phyloP scores from a whole-genome alignment of 2,329 filamentous ascomycete species.

The Clonostachys chloroleuca region DNA sequence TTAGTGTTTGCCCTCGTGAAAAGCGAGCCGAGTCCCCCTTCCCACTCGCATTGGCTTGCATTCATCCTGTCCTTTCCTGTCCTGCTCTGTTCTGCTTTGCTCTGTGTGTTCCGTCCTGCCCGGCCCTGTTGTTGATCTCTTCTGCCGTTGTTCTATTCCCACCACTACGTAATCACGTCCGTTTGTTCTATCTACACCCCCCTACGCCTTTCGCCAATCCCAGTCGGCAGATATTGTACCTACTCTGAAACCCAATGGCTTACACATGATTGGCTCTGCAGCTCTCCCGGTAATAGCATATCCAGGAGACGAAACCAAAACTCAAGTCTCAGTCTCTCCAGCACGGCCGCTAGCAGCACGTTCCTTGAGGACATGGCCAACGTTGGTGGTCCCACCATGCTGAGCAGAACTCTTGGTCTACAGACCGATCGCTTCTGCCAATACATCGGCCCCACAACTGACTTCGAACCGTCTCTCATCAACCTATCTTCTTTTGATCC shows the following conservation, averaged over 20 bases:
- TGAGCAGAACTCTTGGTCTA: slow-evolving; percentile 69
- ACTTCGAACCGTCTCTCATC: slow-evolving; percentile 80
- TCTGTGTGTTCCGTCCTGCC: background rate
- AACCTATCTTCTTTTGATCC: slow-evolving; percentile 77
- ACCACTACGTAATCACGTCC: no score
- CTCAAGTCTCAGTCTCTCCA: slow-evolving; percentile 47
- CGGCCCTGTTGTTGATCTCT: no score
- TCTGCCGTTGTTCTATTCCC: no score
- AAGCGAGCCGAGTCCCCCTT: background rate
- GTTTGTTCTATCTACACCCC: no score
- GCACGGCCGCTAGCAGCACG: slow-evolving; percentile 56
- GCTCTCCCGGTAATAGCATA: slow-evolving; percentile 48
- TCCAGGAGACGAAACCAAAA: slow-evolving; percentile 45
- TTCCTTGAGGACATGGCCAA: slow-evolving; percentile 68
- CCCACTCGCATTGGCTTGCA: background rate
- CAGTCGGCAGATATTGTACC: background rate
- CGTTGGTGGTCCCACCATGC: slow-evolving; percentile 59
- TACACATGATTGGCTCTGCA: slow-evolving; percentile 45
- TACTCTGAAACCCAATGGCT: slow-evolving; percentile 21
- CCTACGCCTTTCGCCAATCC: background rate
- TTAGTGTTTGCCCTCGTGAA: slow-evolving; percentile 34
- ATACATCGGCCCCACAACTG: slow-evolving; percentile 78
- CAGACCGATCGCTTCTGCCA: slow-evolving; percentile 76
- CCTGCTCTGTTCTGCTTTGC: background rate
- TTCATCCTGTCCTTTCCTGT: background rate